Base-by-base conservation (phyloP, 139 green algal genomes). In the Chlorella ohadii region DNA sequence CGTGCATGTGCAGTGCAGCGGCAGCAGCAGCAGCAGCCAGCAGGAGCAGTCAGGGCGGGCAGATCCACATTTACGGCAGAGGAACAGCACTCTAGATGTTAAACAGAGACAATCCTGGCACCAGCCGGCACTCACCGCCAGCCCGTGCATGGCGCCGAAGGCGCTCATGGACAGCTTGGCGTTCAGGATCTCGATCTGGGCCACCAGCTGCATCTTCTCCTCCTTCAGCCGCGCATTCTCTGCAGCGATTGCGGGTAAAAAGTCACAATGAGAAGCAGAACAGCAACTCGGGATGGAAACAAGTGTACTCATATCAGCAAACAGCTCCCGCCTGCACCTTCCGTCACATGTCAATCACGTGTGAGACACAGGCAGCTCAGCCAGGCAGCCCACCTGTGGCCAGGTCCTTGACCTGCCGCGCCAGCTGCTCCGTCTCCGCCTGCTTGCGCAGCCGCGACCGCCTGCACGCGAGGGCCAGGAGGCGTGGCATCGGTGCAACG, bases 371-470 rank as follows among this genome's bases (percentile, higher is more conserved):
- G n/a, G n/a, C n/a, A n/a, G n/a, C n/a, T n/a, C n/a, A n/a, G n/a
- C n/a, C n/a, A n/a, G n/a, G 1, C 3, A 28, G 0, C 41, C n/a
- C 59, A 82, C 76, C 56, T 82, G 57, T 22, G 22, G 5, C 25
- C 34, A 82, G 55, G 34, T 75, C 83, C 57, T 91, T 83, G 31
- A 95, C 90, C 38, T 85, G 72, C 33, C 55, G 39, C 47, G 81
- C 78, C 22, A 98, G 87, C 38, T 86, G 72, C 87, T 98, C 94
- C 51, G 91, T 96, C 87, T 98, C 94, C 19, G 88, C 90, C 90
- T 97, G 94, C 91, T 98, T 98, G 55, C 93, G 89, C 75, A 96
- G 86, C 15, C 95, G 89, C 47, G 91, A 96, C 11, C 95, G 89
- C 38, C 51, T 59, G 51, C 51, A 59, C 11, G 51, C 11, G 51